Conservation (phyloP, 75 land plant species). For the Chamaecyparis obtusa region DNA sequence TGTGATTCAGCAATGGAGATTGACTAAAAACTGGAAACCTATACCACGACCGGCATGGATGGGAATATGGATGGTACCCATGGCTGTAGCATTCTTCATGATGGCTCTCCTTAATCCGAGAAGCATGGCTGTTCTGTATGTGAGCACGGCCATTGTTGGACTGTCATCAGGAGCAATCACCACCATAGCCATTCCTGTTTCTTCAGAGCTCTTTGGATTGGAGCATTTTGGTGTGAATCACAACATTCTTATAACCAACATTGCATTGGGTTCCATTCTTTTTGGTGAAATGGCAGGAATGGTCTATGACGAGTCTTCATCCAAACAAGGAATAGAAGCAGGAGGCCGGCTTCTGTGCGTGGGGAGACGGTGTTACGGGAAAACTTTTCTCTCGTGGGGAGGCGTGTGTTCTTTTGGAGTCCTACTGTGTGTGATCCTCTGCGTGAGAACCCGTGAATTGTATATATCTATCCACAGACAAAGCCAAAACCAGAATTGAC, state of each 20-base stretch:
- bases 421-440: constrained; percentile 25
- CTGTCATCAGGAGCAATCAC: constrained; percentile 58
- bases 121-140: constrained; percentile 12
- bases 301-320: constrained; percentile 30
- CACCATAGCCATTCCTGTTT: constrained; percentile 57
- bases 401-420: constrained; percentile 41
- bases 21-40: background rate
- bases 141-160: constrained; percentile 44
- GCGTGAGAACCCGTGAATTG: constrained; percentile 31
- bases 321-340: background rate
- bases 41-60: constrained; percentile 60
- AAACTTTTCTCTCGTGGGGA: constrained; percentile 51
- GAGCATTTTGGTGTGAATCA: constrained; percentile 58
- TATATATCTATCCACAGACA: constrained; percentile 4
- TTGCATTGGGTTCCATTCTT: constrained; percentile 59
- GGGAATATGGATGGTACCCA: constrained; percentile 43
- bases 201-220: constrained; percentile 69
- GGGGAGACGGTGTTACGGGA: constrained; percentile 42
- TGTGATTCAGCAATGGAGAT: constrained; percentile 2
- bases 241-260: constrained; percentile 71
- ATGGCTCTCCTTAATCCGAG: constrained; percentile 17
- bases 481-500: background rate
- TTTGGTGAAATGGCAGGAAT: constrained; percentile 60
- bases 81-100: constrained; percentile 50
- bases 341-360: constrained; percentile 32